Conservation (phyloP, 2,329 filamentous ascomycete genomes). For the Rhexocercosporidium sp. region DNA sequence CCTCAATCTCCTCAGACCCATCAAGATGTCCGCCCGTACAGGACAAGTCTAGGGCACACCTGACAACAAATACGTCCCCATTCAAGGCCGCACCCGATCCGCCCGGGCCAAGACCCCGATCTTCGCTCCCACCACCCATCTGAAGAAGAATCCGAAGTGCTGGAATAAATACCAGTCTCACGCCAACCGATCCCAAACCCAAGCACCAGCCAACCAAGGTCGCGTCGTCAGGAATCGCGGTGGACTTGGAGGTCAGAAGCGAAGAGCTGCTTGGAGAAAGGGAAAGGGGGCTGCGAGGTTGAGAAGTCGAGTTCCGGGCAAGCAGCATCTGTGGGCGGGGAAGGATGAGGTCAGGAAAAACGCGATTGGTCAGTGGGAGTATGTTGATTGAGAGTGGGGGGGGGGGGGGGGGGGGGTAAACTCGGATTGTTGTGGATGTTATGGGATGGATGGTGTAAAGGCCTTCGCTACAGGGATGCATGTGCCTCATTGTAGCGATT, state of each 20-base stretch:
- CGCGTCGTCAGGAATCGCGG: background rate
- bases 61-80: background rate
- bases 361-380: background rate
- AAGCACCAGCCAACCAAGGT: background rate
- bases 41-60: background rate
- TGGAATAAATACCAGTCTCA: background rate
- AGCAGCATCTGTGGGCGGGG: background rate
- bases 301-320: background rate
- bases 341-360: background rate
- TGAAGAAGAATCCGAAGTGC: background rate
- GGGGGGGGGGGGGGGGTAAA: background rate
- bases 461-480: background rate
- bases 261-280: background rate
- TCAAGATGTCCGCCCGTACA: background rate
- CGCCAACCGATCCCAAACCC: background rate
- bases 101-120: background rate
- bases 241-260: background rate
- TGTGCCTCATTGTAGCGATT: background rate
- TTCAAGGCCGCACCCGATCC: background rate
- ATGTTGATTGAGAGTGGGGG: background rate
- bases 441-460: background rate
- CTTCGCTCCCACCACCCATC: background rate
- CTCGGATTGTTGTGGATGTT: background rate
- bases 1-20: background rate
- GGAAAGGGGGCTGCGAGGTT: background rate